Percentiles rank a stretch among this genome's conserved stretches.
Conservation (phyloP, 2,329 filamentous ascomycete species). For the Aspergillus tanneri region DNA sequence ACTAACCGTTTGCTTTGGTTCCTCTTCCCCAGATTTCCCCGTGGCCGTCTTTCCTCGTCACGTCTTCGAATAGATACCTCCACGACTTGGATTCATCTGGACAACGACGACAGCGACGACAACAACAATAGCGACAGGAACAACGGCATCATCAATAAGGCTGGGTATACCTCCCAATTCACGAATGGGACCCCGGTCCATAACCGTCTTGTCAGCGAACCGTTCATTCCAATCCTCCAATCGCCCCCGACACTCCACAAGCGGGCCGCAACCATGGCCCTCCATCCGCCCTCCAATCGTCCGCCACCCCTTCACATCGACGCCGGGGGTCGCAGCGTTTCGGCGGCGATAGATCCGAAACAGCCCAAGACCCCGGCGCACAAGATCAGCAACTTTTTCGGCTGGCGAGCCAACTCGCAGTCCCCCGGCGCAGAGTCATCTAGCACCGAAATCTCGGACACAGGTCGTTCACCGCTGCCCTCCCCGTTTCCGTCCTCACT, state of each 20-base stretch:
- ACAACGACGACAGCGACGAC: constrained; percentile 31
- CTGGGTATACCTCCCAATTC: constrained; percentile 28
- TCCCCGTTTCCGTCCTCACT: constrained; percentile 51
- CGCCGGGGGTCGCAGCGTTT: constrained; percentile 37
- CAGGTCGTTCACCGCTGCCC: constrained; percentile 57
- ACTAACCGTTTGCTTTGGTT: constrained; percentile 28
- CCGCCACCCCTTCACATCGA: constrained; percentile 48
- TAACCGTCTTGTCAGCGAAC: constrained; percentile 45
- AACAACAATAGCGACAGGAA: constrained; percentile 30
- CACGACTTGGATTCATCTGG: constrained; percentile 22
- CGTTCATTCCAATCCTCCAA: constrained; percentile 62
- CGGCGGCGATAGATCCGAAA: constrained; percentile 34
- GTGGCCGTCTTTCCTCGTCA: constrained; percentile 35
- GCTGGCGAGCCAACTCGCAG: constrained; percentile 59
- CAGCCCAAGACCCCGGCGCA: constrained; percentile 54
- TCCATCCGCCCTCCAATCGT: constrained; percentile 42
- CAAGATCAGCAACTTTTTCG: constrained; percentile 66
- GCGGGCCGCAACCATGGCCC: constrained; percentile 45
- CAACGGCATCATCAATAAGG: constrained; percentile 28
- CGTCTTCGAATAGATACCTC: constrained; percentile 36
- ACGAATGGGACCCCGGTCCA: constrained; percentile 41
- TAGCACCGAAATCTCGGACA: constrained; percentile 63
- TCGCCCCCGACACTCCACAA: constrained; percentile 60
- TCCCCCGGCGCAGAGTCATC: constrained; percentile 59
- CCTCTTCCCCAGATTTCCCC: constrained; percentile 39